Percentiles rank a stretch among this genome's conserved stretches.
phyloP scores from a whole-genome alignment of 345 rosid genomes.

The Salix purpurea region DNA sequence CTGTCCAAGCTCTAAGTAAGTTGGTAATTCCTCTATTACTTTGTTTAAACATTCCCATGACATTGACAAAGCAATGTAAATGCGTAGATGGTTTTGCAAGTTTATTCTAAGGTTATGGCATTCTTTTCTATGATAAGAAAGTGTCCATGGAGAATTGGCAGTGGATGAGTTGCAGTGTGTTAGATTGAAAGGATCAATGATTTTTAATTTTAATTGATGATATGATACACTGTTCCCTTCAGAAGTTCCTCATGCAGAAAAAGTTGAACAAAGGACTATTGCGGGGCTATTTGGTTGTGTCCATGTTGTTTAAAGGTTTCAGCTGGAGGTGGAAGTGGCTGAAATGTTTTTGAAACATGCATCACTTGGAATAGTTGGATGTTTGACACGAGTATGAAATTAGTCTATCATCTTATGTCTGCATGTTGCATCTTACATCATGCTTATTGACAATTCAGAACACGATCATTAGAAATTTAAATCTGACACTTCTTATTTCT shows the following conservation, averaged over 20 bases:
- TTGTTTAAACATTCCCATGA: neutral
- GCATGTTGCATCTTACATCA: neutral
- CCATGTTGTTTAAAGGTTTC: neutral
- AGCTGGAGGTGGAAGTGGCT: neutral
- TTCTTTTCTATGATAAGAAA: neutral
- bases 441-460: neutral
- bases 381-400: neutral
- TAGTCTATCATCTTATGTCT: neutral
- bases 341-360: neutral
- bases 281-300: neutral
- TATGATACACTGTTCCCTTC: neutral
- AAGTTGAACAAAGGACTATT: neutral
- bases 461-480: neutral
- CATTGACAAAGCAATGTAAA: neutral
- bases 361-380: neutral
- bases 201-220: neutral
- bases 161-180: neutral
- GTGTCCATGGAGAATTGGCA: neutral
- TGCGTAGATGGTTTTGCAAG: neutral
- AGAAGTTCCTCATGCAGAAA: neutral
- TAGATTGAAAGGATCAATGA: neutral
- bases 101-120: neutral
- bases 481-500: neutral
- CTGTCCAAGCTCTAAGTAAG: slow-evolving; percentile 89
- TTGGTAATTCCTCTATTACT: slow-evolving; percentile 4